Conservation (phyloP, 2,329 filamentous ascomycete genomes). For the Pyrenophora tritici-repentis region DNA sequence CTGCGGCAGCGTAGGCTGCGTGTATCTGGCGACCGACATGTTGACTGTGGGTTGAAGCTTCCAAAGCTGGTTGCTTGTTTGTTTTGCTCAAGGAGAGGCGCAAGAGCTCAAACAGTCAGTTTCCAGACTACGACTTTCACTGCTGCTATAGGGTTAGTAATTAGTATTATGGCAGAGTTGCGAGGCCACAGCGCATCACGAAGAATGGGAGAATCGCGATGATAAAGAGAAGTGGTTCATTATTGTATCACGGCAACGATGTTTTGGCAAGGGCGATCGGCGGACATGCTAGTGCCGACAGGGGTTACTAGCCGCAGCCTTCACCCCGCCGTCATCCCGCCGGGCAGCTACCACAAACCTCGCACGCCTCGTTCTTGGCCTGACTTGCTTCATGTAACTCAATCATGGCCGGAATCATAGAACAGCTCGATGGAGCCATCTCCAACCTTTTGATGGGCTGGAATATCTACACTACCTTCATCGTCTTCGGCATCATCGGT, state of each 20-base stretch:
- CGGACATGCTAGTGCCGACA: slow-evolving; percentile 2
- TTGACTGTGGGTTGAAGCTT: slow-evolving; percentile 7
- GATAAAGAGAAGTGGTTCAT: slow-evolving; percentile 2
- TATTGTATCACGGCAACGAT: slow-evolving; percentile 15
- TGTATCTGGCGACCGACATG: slow-evolving; percentile 27
- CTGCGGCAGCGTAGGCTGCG: slow-evolving; percentile 28
- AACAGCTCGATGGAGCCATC: slow-evolving; percentile 73
- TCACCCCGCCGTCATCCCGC: slow-evolving; percentile 16
- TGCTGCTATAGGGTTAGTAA: slow-evolving; percentile 32
- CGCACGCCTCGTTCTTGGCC: not conserved
- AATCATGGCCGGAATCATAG: slow-evolving; percentile 56
- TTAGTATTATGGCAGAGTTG: slow-evolving; percentile 9
- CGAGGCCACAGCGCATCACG: slow-evolving; percentile 7
- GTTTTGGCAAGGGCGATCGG: slow-evolving; percentile 14
- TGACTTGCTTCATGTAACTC: slow-evolving; percentile 2
- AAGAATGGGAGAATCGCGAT: not conserved
- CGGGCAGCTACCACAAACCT: slow-evolving; percentile 9
- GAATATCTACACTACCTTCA: slow-evolving; percentile 77
- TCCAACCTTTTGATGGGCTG: slow-evolving; percentile 75
- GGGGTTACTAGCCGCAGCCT: slow-evolving; percentile 8
- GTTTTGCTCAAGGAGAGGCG: slow-evolving; percentile 1
- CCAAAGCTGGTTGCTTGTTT: slow-evolving; percentile 17
- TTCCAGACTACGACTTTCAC: not conserved
- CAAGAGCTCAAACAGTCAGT: not conserved
- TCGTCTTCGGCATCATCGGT: slow-evolving; percentile 68